Evolutionary conservation across 208 protist species (phyloP).

Genomic region (Leishmania major): DNA sequence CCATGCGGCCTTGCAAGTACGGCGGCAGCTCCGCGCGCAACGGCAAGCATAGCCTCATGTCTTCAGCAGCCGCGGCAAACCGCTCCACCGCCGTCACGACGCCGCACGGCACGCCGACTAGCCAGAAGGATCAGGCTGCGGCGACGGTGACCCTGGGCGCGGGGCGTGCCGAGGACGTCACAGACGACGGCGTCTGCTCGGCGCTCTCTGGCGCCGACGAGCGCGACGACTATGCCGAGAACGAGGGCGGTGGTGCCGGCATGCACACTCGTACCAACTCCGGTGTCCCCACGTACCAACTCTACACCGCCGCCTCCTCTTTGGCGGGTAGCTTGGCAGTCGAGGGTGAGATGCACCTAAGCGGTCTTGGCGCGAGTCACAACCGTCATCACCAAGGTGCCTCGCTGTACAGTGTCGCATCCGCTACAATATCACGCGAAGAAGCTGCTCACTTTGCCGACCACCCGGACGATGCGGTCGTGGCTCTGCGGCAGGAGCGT

Average conservation of each 20-base stretch:
- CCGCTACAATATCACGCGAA: conserved; percentile 10
- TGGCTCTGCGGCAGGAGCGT: conserved; percentile 52
- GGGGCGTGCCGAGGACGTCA: neutral
- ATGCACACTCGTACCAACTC: neutral
- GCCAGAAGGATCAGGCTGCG: neutral
- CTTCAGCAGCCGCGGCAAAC: neutral
- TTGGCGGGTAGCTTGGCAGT: conserved; percentile 1
- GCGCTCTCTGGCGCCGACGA: conserved; percentile 26
- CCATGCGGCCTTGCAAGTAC: neutral
- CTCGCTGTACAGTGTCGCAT: neutral
- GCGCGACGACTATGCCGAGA: conserved; percentile 16
- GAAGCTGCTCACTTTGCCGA: conserved; percentile 15
- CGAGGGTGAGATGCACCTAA: conserved; percentile 10
- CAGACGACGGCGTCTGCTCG: conserved; percentile 50
- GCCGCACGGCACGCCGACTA: neutral
- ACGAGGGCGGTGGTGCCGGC: neutral
- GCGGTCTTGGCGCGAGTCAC: neutral
- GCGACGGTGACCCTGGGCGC: neutral
- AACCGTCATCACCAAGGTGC: neutral
- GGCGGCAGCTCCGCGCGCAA: neutral
- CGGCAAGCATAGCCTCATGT: neutral
- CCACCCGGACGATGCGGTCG: conserved; percentile 28
- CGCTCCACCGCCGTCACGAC: neutral
- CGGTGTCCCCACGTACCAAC: conserved; percentile 7
- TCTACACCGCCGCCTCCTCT: conserved; percentile 30